Base-by-base conservation (phyloP, 768 basidiomycete genomes). In the Amanita inopinata region DNA sequence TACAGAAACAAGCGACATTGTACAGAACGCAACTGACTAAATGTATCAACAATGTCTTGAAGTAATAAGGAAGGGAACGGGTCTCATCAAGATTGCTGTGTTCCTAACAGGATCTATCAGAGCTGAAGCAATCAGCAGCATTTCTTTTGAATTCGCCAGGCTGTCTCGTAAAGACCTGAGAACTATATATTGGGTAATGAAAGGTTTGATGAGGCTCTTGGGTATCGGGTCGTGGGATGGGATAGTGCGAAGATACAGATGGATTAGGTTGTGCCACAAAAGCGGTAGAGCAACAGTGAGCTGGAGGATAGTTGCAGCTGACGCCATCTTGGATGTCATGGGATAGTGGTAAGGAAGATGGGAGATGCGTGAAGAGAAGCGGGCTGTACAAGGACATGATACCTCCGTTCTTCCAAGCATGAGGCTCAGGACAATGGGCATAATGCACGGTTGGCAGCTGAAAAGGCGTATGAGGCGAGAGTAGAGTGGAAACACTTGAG, bases 371-470 rank as follows among this genome's bases (percentile, higher is more conserved):
- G 24, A 61, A 57, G 54, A 70, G 66, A 53, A 73, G 74, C 57
- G 67, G 59, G 36, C 71, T 71, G 59, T 75, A 80, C 31, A 74
- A 53, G 28, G 74, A 64, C 17, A 62, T 60, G 49, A 72, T 64
- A 38, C 67, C 65, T n/a, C 71, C 69, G 15, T 74, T 73, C 57
- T 78, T 78, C 32, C 70, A 58, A 45, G 68, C 56, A 27, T 62
- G 61, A 45, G 66, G 57, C 28, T 67, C 61, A 18, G 76, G 62
- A 58, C 77, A 78, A 51, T 76, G 74, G 51, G 68, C 63, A 47
- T 74, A 78, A 49, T 73, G 73, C 32, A 69, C 68, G 34, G 74
- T 65, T 38, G 73, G 69, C 51, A 76, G 76, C 38, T 70, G 65
- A 27, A 76, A 58, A 11, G 63, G 67, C 60, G 78, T 66, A 60